Evolutionary conservation across 164 flowering plant genomes (phyloP).

Genomic region (Dillenia turbinata): DNA sequence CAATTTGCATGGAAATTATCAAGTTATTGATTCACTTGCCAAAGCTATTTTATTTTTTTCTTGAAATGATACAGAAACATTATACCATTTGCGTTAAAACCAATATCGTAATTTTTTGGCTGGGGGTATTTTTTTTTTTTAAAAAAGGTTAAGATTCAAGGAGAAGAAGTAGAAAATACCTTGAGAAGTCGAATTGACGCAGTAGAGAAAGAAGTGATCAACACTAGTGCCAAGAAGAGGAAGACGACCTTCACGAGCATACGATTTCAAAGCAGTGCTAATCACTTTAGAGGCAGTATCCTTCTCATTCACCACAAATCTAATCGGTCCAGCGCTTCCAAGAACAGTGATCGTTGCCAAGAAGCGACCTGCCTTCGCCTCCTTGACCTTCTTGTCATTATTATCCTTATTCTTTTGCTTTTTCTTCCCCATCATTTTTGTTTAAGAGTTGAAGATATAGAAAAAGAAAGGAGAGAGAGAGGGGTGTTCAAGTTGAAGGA

Average conservation of each 20-base stretch:
- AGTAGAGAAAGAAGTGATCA: conserved; percentile 47
- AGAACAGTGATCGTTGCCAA: conserved; percentile 50
- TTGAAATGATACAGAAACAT: no score
- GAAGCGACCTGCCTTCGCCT: conserved; percentile 44
- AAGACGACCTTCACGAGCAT: conserved; percentile 61
- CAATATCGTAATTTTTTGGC: no score
- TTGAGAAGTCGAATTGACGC: conserved; percentile 45
- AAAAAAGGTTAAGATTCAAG: no score
- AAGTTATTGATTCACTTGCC: no score
- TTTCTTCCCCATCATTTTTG: no score
- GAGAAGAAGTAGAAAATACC: conserved; percentile 24
- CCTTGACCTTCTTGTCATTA: conserved; percentile 20
- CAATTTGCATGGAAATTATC: no score
- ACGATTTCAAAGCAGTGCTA: conserved; percentile 40
- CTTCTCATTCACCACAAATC: conserved; percentile 48
- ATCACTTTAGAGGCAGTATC: conserved; percentile 43
- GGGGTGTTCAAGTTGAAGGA: conserved; percentile 19
- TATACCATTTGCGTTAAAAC: no score
- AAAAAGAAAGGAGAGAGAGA: not conserved
- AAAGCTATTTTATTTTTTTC: no score
- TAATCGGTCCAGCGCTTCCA: conserved; percentile 63
- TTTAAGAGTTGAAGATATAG: not conserved
- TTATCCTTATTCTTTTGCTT: not conserved
- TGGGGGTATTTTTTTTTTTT: no score
- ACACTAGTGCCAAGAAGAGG: conserved; percentile 49